Conservation (phyloP, 2,329 filamentous ascomycete species). For the Hymenoscyphus occultus region DNA sequence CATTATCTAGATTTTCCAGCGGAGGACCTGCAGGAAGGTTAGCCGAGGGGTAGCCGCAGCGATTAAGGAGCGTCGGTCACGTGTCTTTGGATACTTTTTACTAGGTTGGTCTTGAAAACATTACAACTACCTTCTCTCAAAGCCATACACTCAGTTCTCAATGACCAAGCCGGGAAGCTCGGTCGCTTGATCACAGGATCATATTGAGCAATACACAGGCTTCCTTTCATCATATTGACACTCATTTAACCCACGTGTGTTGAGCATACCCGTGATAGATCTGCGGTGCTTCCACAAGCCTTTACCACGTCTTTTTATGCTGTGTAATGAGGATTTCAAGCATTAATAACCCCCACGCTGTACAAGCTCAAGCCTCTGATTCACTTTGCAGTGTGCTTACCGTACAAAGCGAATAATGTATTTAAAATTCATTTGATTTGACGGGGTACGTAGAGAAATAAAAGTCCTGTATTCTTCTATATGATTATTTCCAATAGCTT, state of each 20-base stretch:
- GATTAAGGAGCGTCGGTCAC: neutral
- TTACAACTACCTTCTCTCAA: neutral
- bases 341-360: neutral
- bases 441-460: neutral
- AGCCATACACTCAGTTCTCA: neutral
- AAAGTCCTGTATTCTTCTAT: neutral
- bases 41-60: neutral
- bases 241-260: constrained; percentile 14
- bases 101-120: too few relatives aligned
- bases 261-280: constrained; percentile 13
- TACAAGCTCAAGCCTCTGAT: neutral
- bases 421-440: neutral
- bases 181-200: neutral
- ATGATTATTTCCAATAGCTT: neutral
- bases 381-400: neutral
- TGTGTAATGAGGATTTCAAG: neutral
- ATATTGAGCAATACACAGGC: neutral
- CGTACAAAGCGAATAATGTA: neutral
- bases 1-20: neutral
- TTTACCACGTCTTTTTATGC: constrained; percentile 6
- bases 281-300: constrained; percentile 9
- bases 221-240: constrained; percentile 7
- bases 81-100: neutral
- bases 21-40: neutral
- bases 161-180: neutral